A percentile compares a stretch with the other conserved stretches of the same genome.
Evolutionary conservation across 495 filamentous ascomycete genomes (phyloP).

Genomic region (Daldinia grandis): DNA sequence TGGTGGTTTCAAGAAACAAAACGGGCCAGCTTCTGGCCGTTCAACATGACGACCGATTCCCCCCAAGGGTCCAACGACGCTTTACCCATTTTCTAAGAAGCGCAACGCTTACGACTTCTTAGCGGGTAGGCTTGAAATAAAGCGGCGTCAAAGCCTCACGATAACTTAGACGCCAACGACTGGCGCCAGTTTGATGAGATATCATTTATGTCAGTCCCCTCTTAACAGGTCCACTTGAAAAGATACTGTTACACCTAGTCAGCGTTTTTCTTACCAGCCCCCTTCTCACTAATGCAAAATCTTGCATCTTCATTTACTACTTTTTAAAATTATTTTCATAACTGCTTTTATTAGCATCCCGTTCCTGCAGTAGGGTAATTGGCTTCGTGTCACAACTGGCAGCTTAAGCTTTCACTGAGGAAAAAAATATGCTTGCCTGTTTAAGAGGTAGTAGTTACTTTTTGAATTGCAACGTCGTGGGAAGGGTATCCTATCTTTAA

Average conservation of each 20-base stretch:
- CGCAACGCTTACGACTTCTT: conserved; percentile 23
- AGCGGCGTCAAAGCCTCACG: conserved; percentile 34
- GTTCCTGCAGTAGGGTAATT: conserved; percentile 44
- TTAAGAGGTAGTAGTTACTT: conserved; percentile 9
- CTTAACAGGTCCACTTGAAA: conserved; percentile 29
- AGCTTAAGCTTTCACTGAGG: conserved; percentile 8
- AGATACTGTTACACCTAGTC: conserved; percentile 37
- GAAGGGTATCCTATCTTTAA: conserved; percentile 18
- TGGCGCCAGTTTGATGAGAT: conserved; percentile 25
- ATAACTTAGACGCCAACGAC: conserved; percentile 20
- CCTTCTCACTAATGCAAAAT: conserved; percentile 21
- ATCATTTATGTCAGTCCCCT: conserved; percentile 35
- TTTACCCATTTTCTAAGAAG: conserved; percentile 12
- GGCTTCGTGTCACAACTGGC: conserved; percentile 26
- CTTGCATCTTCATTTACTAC: conserved; percentile 26
- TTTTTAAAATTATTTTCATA: conserved; percentile 17
- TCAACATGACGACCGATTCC: conserved; percentile 4
- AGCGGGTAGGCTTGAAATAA: conserved; percentile 24
- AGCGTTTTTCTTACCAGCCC: conserved; percentile 13
- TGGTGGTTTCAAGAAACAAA: conserved; percentile 17
- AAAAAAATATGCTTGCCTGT: conserved; percentile 15
- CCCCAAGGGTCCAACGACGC: neutral
- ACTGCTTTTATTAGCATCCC: conserved; percentile 41
- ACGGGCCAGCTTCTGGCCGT: conserved; percentile 5
- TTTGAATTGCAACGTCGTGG: conserved; percentile 19